Evolutionary conservation across 2,329 filamentous ascomycete genomes (phyloP), one percentile per base, ranked within the genome.

Genomic region (Orbilia blumenaviensis): DNA sequence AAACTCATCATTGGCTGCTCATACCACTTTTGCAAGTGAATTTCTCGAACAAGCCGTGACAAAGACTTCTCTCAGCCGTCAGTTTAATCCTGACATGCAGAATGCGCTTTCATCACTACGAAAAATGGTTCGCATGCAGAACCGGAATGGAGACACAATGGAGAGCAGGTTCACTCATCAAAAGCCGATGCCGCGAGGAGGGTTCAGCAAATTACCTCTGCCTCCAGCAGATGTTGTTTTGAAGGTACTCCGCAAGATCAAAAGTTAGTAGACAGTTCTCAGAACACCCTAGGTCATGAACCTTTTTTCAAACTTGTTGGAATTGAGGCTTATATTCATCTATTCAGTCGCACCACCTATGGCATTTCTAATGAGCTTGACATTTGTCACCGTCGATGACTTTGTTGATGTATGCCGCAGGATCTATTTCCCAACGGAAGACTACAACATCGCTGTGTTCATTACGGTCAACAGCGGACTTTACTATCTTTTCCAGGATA

Each of bases 1-100:
- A n/a, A 84, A 85, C 78, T 84, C 85, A 0, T 85, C 85, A 18
- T 82, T 87, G 48, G 82, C 85, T 2, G 84, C 85, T 3, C 86
- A 87, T 67, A 85, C 87, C 2, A 84, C 83, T n/a, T 87, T 87
- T 78, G 87, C 86, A 21, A 86, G 83, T 79, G 85, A 87, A 78
- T 86, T 88, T 42, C 84, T 88, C 21, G 86, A 88, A 78, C 83
- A 85, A 69, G 85, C 85, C n/a, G 86, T 87, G 25, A 82, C 84
- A 77, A 83, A 84, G 23, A 85, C 85, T 0, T 83, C 86, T 0
- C 81, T 87, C 2, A 82, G 83, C 34, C 82, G 84, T 50, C 81
- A 84, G 14, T 18, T 60, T 27, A 84, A 84, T 73, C 84, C 87
- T 1, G 85, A 86, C 80, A 88, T 89, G 82, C 83, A 85, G 54